Evolutionary conservation across 2,329 filamentous ascomycete species (phyloP), one percentile per base, ranked within the genome.

Genomic region (Alternaria viburni): DNA sequence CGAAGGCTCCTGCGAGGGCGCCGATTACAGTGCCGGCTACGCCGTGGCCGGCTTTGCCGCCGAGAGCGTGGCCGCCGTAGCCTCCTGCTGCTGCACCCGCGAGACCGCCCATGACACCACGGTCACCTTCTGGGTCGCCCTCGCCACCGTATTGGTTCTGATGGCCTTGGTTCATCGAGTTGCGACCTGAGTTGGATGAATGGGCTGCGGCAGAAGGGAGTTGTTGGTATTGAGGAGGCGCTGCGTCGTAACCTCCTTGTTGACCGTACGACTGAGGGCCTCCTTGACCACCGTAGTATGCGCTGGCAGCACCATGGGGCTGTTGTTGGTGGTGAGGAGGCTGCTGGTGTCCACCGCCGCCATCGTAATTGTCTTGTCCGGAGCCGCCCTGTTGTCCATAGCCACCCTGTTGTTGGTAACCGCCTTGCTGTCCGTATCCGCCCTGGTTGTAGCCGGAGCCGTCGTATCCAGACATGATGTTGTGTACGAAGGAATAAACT

Each of bases 61-160:
- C 72, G 15, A 75, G 61, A 25, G 70, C 70, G 41, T 74, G 70
- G 7, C 71, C 73, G 6, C 73, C 73, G 25, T 69, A 74, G 6
- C 70, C 73, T 57, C 73, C 73, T 23, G 67, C 72, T 21, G 72
- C 73, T 21, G 71, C 72, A 13, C 73, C 73, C 5, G 72, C 71
- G 6, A 74, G 21, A 2, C 68, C 72, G 11, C 73, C 73, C 68
- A 74, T 73, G 50, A 75, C 62, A 9, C 72, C 72, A 11, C 73
- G 72, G 30, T 71, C 68, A n/a, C 68, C 61, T 46, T 73, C 73
- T 36, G 70, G 70, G 36, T 71, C 62, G 9, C 69, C 69, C 30
- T 67, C 61, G 15, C 69, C 69, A 5, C 54, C 56, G 41, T 71
- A 72, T 59, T 71, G 69, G 60, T 71, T 72, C 21, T 73, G 67